Evolutionary conservation across 2,329 filamentous ascomycete genomes (phyloP), one percentile per base, ranked within the genome.

Genomic region (Westerdykella sp.): DNA sequence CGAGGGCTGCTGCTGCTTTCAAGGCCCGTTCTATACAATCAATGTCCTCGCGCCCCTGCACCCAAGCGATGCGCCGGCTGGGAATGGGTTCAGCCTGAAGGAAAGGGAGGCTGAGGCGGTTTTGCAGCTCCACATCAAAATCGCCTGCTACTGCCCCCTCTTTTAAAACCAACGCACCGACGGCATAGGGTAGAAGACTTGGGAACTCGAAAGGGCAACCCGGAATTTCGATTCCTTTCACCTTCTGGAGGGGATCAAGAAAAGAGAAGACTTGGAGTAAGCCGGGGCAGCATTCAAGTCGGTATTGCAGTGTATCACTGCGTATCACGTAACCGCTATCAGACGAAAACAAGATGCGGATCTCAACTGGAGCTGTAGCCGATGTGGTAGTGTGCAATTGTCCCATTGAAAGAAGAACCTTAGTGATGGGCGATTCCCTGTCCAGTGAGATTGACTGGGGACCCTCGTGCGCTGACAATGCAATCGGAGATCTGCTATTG

Each of bases 1-100:
- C 65, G 2, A 71, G 53, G 2, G 65, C 64, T 15, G 40, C 39
- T 10, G 65, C 66, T 6, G 62, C 56, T 23, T 30, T 47, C n/a
- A 39, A 44, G 31, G 62, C 62, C 13, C 46, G 42, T 14, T 63
- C 62, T n/a, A 60, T 48, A 36, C 39, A 46, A 21, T 50, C 45
- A 21, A 41, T 41, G 18, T 47, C 45, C 25, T 40, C 38, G 6
- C 42, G 35, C 3, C 45, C 48, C 34, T 30, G 14, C 14, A 39
- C 34, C n/a, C 18, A 38, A 15, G 41, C 35, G 23, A 35, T 37
- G 37, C 18, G 39, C 9, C 18, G 44, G 12, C 44, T 30, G 14
- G 18, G 16, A 14, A 40, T 12, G 25, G 35, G 34, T 15, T 18
- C 37, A 10, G 44, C 25, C 13, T 48, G 25, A 15, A 53, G 23